Conservation (phyloP, 768 basidiomycete species). For the Exsudoporus frostii region DNA sequence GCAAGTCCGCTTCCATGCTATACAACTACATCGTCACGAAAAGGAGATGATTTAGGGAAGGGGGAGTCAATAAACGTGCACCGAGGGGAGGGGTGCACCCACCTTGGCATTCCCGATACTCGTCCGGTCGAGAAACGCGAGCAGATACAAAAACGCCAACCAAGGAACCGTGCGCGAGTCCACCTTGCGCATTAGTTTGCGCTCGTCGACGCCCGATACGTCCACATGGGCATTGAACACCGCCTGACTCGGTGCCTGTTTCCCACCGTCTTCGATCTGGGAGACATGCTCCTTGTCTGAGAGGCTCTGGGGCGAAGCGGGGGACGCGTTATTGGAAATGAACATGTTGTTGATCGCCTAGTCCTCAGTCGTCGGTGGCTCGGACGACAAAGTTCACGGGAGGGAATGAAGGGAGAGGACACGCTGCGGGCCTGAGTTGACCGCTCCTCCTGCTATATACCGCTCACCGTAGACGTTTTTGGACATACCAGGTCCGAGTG, state of each 20-base stretch:
- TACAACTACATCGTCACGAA: conserved; percentile 48
- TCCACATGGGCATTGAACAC: conserved; percentile 49
- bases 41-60: neutral
- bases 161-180: conserved; percentile 66
- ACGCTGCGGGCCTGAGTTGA: too few species aligned
- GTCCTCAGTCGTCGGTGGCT: neutral
- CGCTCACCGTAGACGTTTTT: neutral
- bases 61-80: neutral
- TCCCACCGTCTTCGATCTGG: neutral
- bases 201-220: conserved; percentile 61
- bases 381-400: neutral
- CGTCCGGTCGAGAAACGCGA: conserved; percentile 66
- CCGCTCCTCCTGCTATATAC: neutral
- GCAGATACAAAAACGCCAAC: conserved; percentile 71
- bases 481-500: too few species aligned
- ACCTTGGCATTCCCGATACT: conserved; percentile 46
- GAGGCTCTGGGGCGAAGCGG: neutral
- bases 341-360: neutral
- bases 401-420: neutral
- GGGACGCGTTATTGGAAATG: neutral
- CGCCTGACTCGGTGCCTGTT: neutral
- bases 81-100: neutral
- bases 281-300: conserved; percentile 3
- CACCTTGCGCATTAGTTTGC: conserved; percentile 66
- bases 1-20: conserved; percentile 52